Percentiles rank a stretch among this genome's conserved stretches.
Conservation (phyloP, 495 filamentous ascomycete genomes). For the Letharia columbiana region DNA sequence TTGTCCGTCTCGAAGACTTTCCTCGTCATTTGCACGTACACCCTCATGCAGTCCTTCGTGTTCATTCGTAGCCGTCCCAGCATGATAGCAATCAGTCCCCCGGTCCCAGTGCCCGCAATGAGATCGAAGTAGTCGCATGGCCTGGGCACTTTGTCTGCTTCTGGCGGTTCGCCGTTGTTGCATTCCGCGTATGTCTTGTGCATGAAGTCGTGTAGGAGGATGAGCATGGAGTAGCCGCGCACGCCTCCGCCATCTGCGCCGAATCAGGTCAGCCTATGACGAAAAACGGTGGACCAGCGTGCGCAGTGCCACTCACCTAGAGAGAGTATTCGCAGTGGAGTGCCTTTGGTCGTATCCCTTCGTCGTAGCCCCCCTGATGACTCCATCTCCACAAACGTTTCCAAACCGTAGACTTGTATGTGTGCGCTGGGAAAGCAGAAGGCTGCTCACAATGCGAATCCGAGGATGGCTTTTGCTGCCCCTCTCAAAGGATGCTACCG, state of each 20-base stretch:
- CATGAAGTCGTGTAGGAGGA: slow-evolving; percentile 94
- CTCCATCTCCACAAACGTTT: slow-evolving; percentile 12
- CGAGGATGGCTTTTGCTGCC: background rate
- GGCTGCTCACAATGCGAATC: background rate
- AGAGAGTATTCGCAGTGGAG: slow-evolving; percentile 82
- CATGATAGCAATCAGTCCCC: slow-evolving; percentile 94
- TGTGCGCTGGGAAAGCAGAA: background rate
- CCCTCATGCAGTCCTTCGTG: slow-evolving; percentile 88
- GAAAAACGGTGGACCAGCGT: background rate
- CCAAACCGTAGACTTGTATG: background rate
- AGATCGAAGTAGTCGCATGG: slow-evolving; percentile 98
- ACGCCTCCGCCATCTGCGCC: slow-evolving; percentile 85
- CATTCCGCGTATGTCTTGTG: slow-evolving; percentile 78
- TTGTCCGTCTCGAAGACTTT: slow-evolving; percentile 97
- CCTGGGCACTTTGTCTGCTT: slow-evolving; percentile 82
- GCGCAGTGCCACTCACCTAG: slow-evolving; percentile 54
- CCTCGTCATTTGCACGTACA: slow-evolving; percentile 89
- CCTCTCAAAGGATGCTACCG: no score
- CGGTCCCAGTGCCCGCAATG: slow-evolving; percentile 89
- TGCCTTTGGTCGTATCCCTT: slow-evolving; percentile 91
- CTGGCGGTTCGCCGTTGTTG: slow-evolving; percentile 75
- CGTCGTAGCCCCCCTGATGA: slow-evolving; percentile 42
- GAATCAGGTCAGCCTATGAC: background rate
- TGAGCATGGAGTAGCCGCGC: slow-evolving; percentile 92
- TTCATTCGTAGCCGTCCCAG: slow-evolving; percentile 85